These are phyloP conservation scores for Monosporascus sp. DNA, from an alignment of 2,329 filamentous ascomycete species.

Conservation along the genomic window DNA sequence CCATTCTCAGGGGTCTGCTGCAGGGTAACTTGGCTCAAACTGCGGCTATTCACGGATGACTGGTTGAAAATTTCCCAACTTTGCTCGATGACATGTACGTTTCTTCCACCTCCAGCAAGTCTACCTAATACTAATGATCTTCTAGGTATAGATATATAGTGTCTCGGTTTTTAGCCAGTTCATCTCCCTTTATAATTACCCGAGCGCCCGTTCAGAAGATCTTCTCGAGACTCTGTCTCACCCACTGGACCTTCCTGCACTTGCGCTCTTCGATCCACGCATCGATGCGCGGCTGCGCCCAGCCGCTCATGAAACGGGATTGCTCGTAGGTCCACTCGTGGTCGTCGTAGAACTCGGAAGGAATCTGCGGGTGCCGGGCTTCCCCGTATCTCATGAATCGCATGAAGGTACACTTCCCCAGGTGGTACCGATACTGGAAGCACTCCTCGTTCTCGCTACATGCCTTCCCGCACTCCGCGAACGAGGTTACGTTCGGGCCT, in stretches of 20 bases:
- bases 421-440: constrained; percentile 17
- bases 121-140: no score
- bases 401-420: constrained; percentile 14
- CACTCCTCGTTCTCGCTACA: constrained; percentile 14
- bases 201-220: background rate
- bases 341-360: background rate
- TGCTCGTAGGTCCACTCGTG: constrained; percentile 1
- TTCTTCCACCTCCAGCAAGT: no score
- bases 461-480: constrained; percentile 13
- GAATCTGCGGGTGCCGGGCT: constrained; percentile 4
- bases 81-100: no score
- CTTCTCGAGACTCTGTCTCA: constrained; percentile 12
- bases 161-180: no score
- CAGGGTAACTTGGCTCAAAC: no score
- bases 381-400: constrained; percentile 10
- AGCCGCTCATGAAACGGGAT: constrained; percentile 15
- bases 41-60: no score
- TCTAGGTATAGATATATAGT: no score
- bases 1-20: no score
- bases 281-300: constrained; percentile 13
- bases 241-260: constrained; percentile 15
- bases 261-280: constrained; percentile 9
- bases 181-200: background rate
- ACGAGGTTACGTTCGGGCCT: constrained; percentile 2
- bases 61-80: no score